Evolutionary conservation across 345 rosid species (phyloP).

Genomic region (Bruguiera gymnorhiza): DNA sequence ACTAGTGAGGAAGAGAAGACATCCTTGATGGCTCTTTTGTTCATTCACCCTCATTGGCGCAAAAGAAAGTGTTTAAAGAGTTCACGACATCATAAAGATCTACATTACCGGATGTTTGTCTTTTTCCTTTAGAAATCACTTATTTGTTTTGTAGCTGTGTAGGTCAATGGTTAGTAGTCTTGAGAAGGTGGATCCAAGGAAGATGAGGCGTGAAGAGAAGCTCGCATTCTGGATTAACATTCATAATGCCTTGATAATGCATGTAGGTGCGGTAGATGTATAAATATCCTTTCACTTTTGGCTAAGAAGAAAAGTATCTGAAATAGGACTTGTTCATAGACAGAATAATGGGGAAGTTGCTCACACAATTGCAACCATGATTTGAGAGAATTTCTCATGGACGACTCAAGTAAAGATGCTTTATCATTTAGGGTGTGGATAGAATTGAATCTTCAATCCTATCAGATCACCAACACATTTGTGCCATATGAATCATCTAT

Average conservation of each 20-base stretch:
- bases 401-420: not conserved
- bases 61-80: not conserved
- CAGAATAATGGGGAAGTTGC: not conserved
- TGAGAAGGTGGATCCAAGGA: slow-evolving; percentile 67
- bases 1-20: not conserved
- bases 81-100: not conserved
- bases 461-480: not conserved
- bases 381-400: not conserved
- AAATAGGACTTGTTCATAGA: not conserved
- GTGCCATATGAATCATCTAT: not conserved
- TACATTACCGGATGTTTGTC: too few relatives aligned
- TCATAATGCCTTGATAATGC: slow-evolving; percentile 88
- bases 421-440: too few relatives aligned
- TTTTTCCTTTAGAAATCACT: slow-evolving; percentile 1
- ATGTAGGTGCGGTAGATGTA: slow-evolving; percentile 40
- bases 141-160: slow-evolving; percentile 19
- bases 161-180: slow-evolving; percentile 71
- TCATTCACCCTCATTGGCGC: not conserved
- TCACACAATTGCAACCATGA: not conserved
- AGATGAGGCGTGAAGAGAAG: slow-evolving; percentile 87
- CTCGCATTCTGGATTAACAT: slow-evolving; percentile 93
- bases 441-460: too few relatives aligned
- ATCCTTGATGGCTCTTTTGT: not conserved
- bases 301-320: not conserved
- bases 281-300: slow-evolving; percentile 8